phyloP scores from a whole-genome alignment of 2,329 filamentous ascomycete genomes.

The Akanthomyces uredinophilus region DNA sequence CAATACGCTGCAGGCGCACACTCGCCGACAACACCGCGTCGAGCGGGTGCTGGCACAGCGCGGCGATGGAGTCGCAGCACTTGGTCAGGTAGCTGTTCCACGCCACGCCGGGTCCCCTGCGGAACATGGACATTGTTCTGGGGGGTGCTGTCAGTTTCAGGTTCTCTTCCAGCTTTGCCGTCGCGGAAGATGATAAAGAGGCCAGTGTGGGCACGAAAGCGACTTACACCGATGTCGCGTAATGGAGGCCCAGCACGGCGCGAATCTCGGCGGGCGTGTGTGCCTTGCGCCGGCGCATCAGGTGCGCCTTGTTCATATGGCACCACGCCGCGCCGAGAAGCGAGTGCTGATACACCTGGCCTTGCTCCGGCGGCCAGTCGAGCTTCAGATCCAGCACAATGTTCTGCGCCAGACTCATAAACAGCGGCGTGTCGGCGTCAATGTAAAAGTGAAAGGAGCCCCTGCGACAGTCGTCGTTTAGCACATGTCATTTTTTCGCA shows the following conservation, averaged over 20 bases:
- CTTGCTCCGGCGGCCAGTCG: constrained; percentile 6
- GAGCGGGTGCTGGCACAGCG: constrained; percentile 6
- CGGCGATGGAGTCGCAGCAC: constrained; percentile 6
- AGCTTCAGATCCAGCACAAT: constrained; percentile 7
- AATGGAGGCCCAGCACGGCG: constrained; percentile 3
- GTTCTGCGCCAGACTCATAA: constrained; percentile 4
- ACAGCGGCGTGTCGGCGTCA: constrained; percentile 16
- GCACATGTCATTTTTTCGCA: too few relatives aligned
- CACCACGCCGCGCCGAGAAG: constrained; percentile 11
- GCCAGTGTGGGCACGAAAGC: too few relatives aligned
- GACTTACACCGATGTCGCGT: constrained; percentile 3
- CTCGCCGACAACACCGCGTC: neutral
- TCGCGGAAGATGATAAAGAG: neutral
- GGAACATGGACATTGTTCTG: constrained; percentile 11
- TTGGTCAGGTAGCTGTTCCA: constrained; percentile 9
- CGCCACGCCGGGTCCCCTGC: neutral
- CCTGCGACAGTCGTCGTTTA: constrained; percentile 18
- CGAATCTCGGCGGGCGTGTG: constrained; percentile 9
- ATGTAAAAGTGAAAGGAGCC: constrained; percentile 28
- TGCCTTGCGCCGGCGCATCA: neutral
- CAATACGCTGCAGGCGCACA: constrained; percentile 6
- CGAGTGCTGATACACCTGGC: neutral
- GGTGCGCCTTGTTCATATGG: constrained; percentile 11
- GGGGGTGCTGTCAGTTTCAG: too few relatives aligned
- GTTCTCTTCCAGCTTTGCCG: too few relatives aligned